These are phyloP conservation scores for Physcia stellaris DNA, from an alignment of 495 filamentous ascomycete genomes.

Conservation along the genomic window DNA sequence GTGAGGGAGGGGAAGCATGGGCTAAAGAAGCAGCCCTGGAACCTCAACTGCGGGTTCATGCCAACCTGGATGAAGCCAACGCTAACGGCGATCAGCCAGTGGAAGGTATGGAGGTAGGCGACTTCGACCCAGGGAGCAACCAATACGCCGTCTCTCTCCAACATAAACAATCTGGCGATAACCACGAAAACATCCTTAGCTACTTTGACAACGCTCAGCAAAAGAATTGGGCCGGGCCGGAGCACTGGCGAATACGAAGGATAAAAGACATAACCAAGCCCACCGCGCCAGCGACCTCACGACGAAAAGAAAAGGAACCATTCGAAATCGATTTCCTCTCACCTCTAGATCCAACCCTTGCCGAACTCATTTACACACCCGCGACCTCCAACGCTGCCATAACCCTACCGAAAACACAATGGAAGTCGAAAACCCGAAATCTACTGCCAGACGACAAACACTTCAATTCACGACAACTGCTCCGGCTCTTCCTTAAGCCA, in stretches of 20 bases:
- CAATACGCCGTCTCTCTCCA: slow-evolving; percentile 62
- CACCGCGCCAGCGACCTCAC: slow-evolving; percentile 36
- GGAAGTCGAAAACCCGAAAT: slow-evolving; percentile 86
- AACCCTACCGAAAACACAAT: slow-evolving; percentile 78
- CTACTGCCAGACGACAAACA: slow-evolving; percentile 96
- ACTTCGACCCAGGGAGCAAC: slow-evolving; percentile 42
- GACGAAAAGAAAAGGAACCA: slow-evolving; percentile 84
- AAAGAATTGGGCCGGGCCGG: slow-evolving; percentile 97
- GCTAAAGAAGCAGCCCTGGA: slow-evolving; percentile 51
- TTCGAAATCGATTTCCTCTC: slow-evolving; percentile 86
- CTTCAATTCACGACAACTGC: slow-evolving; percentile 83
- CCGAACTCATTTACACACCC: slow-evolving; percentile 73
- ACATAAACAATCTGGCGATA: slow-evolving; percentile 41
- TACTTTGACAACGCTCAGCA: slow-evolving; percentile 93
- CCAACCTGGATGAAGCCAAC: slow-evolving; percentile 19
- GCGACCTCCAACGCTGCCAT: slow-evolving; percentile 72
- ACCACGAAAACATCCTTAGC: slow-evolving; percentile 82
- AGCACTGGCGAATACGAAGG: slow-evolving; percentile 93
- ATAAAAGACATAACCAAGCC: slow-evolving; percentile 72
- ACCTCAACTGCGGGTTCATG: slow-evolving; percentile 36
- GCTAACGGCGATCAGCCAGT: slow-evolving; percentile 27
- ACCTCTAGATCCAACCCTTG: slow-evolving; percentile 51
- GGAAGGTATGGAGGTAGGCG: slow-evolving; percentile 48
- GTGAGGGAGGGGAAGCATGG: slow-evolving; percentile 59
- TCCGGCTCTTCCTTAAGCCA: slow-evolving; percentile 87